Conservation (phyloP, 257 asterid genomes). For the Cruciata laevipes region DNA sequence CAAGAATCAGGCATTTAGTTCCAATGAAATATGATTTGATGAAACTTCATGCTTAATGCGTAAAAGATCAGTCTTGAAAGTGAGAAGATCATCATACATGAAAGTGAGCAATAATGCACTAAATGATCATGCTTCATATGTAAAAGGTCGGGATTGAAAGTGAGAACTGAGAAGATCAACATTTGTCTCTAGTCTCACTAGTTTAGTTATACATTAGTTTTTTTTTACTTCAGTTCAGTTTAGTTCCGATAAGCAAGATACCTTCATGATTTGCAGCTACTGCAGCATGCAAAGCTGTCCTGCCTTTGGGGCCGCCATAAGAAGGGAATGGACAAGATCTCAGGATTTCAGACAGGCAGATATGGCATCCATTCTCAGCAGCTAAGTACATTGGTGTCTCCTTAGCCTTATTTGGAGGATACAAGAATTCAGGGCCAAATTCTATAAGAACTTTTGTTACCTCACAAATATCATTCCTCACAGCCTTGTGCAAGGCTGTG, state of each 20-base stretch:
- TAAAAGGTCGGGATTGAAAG: too few relatives aligned
- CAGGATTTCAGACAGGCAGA: background rate
- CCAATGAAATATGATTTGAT: too few relatives aligned
- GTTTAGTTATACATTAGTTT: too few relatives aligned
- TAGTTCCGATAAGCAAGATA: background rate
- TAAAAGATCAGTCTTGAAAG: too few relatives aligned
- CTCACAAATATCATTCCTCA: background rate
- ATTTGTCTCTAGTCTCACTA: too few relatives aligned
- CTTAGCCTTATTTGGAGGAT: constrained; percentile 9
- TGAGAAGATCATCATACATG: too few relatives aligned
- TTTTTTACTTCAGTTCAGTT: too few relatives aligned
- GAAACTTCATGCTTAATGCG: too few relatives aligned
- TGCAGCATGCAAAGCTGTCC: constrained; percentile 25
- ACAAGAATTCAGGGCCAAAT: constrained; percentile 10
- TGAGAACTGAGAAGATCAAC: too few relatives aligned
- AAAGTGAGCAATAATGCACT: too few relatives aligned
- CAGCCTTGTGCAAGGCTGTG: constrained; percentile 21
- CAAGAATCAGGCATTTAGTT: background rate
- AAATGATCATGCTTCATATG: too few relatives aligned
- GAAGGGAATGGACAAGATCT: constrained; percentile 8
- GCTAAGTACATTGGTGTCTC: constrained; percentile 23
- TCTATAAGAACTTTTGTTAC: constrained; percentile 3
- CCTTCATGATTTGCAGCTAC: background rate
- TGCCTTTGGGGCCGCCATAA: constrained; percentile 17
- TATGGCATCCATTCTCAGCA: background rate